Percentiles rank a stretch among this genome's conserved stretches.
phyloP scores from a whole-genome alignment of 2,329 filamentous ascomycete species.

The Aureobasidium musti region DNA sequence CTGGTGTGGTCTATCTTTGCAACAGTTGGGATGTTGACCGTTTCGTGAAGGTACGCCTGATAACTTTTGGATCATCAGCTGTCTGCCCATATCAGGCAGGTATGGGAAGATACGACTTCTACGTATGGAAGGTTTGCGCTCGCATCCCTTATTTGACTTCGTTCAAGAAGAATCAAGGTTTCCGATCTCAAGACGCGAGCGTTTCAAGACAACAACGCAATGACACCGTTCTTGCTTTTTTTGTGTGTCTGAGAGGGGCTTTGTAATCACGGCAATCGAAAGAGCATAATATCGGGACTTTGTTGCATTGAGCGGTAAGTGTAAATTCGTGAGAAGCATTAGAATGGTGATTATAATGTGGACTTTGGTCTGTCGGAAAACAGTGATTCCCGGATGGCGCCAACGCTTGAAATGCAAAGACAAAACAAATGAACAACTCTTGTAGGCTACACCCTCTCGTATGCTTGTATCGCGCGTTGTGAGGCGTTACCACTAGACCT shows the following conservation, averaged over 20 bases:
- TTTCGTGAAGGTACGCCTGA: neutral
- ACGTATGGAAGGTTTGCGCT: neutral
- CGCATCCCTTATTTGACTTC: neutral
- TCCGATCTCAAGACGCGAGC: conserved; percentile 1
- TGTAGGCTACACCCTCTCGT: conserved; percentile 6
- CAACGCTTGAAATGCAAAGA: conserved; percentile 22
- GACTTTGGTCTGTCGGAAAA: neutral
- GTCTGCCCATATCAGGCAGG: conserved; percentile 1
- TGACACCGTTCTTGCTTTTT: neutral
- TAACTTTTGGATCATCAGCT: neutral
- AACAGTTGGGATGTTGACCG: neutral
- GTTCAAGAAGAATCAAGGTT: neutral
- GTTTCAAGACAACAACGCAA: conserved; percentile 7
- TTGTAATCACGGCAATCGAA: conserved; percentile 10
- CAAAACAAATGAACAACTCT: neutral
- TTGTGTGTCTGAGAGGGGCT: neutral
- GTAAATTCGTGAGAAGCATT: neutral
- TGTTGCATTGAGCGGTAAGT: neutral
- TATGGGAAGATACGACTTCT: neutral
- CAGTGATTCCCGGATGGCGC: conserved; percentile 1
- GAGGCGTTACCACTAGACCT: neutral
- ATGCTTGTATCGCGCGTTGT: conserved; percentile 2
- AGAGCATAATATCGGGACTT: neutral
- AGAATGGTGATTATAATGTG: neutral
- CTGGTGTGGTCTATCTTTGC: neutral